Evolutionary conservation across 495 filamentous ascomycete species (phyloP).

Genomic region (Copromyces sp.): DNA sequence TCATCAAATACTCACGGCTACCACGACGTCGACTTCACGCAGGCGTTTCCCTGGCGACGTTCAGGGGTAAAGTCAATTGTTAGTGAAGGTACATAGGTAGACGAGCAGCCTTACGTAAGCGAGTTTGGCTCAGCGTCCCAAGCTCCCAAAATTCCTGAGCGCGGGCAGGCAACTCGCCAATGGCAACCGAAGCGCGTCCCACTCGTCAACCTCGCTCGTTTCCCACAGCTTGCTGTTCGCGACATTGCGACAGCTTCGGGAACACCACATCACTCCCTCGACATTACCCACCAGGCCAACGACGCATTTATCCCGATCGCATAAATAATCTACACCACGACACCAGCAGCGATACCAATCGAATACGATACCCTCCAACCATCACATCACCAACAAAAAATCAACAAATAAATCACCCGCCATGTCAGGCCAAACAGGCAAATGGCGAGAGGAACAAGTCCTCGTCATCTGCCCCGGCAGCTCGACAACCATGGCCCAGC

Average conservation of each 20-base stretch:
- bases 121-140: neutral
- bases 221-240: neutral
- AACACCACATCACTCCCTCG: neutral
- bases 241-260: neutral
- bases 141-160: neutral
- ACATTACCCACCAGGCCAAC: neutral
- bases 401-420: slow-evolving; percentile 4
- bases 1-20: neutral
- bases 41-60: neutral
- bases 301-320: neutral
- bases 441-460: slow-evolving; percentile 45
- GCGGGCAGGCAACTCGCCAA: neutral
- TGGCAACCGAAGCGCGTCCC: slow-evolving; percentile 1
- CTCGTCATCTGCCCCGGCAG: slow-evolving; percentile 88
- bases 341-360: neutral
- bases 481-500: slow-evolving; percentile 84
- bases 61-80: neutral
- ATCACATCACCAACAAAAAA: neutral
- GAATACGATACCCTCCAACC: neutral
- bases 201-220: neutral
- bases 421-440: slow-evolving; percentile 38
- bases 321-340: neutral
- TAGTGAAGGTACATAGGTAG: neutral
- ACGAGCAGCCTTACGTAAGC: neutral
- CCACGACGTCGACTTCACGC: neutral